These are phyloP conservation scores for Pyracantha coccinea DNA, from an alignment of 331 rosid genomes.

Conservation along the genomic window DNA sequence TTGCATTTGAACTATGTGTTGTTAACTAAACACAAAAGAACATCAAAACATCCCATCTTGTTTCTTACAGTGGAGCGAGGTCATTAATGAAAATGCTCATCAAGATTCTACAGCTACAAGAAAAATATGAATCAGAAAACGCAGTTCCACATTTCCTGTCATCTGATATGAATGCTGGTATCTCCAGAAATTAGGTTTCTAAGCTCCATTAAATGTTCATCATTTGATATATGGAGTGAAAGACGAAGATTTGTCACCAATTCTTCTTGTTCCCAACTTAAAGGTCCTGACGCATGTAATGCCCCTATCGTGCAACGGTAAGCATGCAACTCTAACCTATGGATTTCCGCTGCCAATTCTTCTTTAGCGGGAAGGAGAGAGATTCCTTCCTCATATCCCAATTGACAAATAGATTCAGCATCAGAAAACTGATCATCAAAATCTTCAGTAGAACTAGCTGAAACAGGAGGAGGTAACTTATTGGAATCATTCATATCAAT, in stretches of 20 bases:
- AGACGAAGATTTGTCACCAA: conserved; percentile 94
- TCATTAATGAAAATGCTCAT: conserved; percentile 25
- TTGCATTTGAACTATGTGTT: conserved; percentile 25
- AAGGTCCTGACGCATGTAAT: conserved; percentile 90
- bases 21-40: conserved; percentile 30
- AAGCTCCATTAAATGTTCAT: conserved; percentile 87
- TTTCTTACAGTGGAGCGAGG: conserved; percentile 55
- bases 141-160: conserved; percentile 35
- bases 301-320: conserved; percentile 93
- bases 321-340: conserved; percentile 93
- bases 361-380: conserved; percentile 36
- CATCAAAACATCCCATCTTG: conserved; percentile 34
- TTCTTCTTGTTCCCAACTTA: conserved; percentile 97
- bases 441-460: conserved; percentile 46
- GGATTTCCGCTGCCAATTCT: conserved; percentile 68
- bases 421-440: conserved; percentile 40
- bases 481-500: conserved; percentile 32
- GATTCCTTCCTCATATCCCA: conserved; percentile 39
- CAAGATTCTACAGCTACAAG: conserved; percentile 39
- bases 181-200: conserved; percentile 75
- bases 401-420: conserved; percentile 54
- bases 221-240: conserved; percentile 85
- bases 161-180: conserved; percentile 58
- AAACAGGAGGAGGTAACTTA: conserved; percentile 34
- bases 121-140: conserved; percentile 8